These are phyloP conservation scores for Ophiostoma pallidulum DNA, from an alignment of 2,329 filamentous ascomycete genomes.

Conservation along the genomic window DNA sequence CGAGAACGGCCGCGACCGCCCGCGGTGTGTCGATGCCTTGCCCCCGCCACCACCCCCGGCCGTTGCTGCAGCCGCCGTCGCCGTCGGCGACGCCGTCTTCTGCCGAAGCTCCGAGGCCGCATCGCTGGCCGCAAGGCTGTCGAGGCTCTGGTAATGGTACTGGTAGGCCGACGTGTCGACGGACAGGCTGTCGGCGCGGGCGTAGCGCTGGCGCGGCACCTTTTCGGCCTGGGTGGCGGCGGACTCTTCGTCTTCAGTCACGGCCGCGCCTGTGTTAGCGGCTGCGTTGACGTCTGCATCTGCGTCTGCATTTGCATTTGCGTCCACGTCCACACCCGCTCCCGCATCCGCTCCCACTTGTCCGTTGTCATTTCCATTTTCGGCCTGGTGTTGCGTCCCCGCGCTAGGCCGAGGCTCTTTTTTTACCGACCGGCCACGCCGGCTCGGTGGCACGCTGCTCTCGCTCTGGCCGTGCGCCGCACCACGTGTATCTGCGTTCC, in stretches of 20 bases:
- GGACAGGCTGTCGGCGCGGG: conserved; percentile 45
- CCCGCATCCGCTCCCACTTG: not conserved
- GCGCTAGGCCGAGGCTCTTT: conserved; percentile 12
- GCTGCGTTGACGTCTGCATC: not conserved
- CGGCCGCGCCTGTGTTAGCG: no score
- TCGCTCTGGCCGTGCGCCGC: conserved; percentile 29
- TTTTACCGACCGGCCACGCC: conserved; percentile 6
- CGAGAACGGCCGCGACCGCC: conserved; percentile 46
- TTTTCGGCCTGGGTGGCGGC: conserved; percentile 18
- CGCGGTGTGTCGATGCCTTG: conserved; percentile 23
- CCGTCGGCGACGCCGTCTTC: no score
- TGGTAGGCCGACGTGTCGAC: conserved; percentile 31
- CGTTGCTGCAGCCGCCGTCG: no score
- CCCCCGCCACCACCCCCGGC: no score
- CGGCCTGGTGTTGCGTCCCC: not conserved
- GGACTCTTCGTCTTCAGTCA: no score
- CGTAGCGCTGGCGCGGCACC: not conserved
- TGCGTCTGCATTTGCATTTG: no score
- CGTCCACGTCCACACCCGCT: not conserved
- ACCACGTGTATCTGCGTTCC: not conserved
- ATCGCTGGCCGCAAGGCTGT: conserved; percentile 27
- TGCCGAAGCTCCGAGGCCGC: conserved; percentile 30
- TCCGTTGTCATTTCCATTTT: not conserved
- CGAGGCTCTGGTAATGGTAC: conserved; percentile 45
- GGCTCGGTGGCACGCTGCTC: not conserved